These are phyloP conservation scores for Lophiotrema nucula DNA, from an alignment of 495 filamentous ascomycete genomes.

Conservation along the genomic window DNA sequence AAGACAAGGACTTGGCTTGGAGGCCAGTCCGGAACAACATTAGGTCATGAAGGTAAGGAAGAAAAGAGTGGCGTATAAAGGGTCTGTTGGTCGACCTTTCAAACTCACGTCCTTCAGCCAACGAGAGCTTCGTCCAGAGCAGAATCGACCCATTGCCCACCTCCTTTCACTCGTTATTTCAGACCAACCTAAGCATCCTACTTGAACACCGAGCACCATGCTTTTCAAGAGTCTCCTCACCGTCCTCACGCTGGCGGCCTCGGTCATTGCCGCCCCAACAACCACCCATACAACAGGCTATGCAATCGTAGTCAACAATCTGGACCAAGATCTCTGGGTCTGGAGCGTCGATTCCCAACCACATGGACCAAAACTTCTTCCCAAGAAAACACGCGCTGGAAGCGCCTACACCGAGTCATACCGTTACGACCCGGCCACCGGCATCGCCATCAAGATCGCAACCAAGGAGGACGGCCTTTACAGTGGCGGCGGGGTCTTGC, in stretches of 20 bases:
- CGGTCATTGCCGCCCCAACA: conserved; percentile 4
- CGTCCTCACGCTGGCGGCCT: conserved; percentile 3
- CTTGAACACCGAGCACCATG: too few relatives aligned
- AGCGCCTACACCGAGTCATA: conserved; percentile 2
- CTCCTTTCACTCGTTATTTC: too few relatives aligned
- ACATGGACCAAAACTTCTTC: not conserved
- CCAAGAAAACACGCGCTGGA: too few relatives aligned
- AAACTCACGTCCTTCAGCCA: too few relatives aligned
- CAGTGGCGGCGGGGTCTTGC: conserved; percentile 49
- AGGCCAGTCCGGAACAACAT: too few relatives aligned
- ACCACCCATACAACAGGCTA: conserved; percentile 37
- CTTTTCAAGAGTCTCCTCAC: conserved; percentile 1
- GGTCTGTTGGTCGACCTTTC: too few relatives aligned
- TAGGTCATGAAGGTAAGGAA: too few relatives aligned
- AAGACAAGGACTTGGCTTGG: not conserved
- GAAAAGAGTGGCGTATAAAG: too few relatives aligned
- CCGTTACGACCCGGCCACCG: conserved; percentile 37
- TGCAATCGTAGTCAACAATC: conserved; percentile 54
- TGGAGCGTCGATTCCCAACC: conserved; percentile 54
- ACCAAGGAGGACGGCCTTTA: conserved; percentile 49
- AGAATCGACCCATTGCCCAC: too few relatives aligned
- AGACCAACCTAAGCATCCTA: too few relatives aligned
- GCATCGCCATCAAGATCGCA: conserved; percentile 57
- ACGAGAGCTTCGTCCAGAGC: too few relatives aligned
- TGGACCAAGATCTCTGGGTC: conserved; percentile 49